Base-by-base conservation (phyloP, 768 basidiomycete species). In the Boletus pseudopeckii region DNA sequence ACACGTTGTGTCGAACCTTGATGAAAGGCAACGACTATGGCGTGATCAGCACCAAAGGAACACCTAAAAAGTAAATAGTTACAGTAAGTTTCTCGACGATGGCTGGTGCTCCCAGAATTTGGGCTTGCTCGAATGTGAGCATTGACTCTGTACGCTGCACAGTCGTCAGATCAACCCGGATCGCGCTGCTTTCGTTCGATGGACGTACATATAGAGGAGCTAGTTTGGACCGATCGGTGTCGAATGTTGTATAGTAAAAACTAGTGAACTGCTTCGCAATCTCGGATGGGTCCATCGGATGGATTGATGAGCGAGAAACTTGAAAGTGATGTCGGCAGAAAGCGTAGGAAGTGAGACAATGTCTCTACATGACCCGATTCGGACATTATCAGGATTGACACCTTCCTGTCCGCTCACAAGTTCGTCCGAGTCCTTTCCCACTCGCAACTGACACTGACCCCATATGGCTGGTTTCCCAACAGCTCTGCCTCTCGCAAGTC, bases 221-320 rank as follows among this genome's bases (percentile, higher is more conserved):
- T 48, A 98, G 80, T 2, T 55, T 48, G 0, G 67, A 43, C 39
- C 94, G 83, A 69, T 87, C 70, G 7, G 67, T 2, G 66, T 92
- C 88, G 65, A 98, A 96, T 1, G 81, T 82, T 0, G 56, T 3
- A 74, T 97, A 98, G 81, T 97, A 98, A 74, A 79, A 96, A 30
- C 82, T 74, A 57, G 81, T 79, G 68, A 92, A 93, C 63, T 92
- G 84, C 67, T 83, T 79, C 9, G 92, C 91, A 68, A 98, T 78
- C 8, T 71, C 59, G 66, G 81, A 80, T 67, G 88, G 78, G 72
- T 93, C 90, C 59, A 85, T 82, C 87, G 42, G 37, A 88, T 88
- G 65, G 67, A 67, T 32, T 51, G 54, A 57, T 63, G 52, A 52
- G 18, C 40, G 43, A 57, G 52, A 45, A 48, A 40, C 41, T 45